Evolutionary conservation across 371 early-diverging fungal genomes (phyloP), one percentile per base, ranked within the genome.

Genomic region (Mucor piriformis): DNA sequence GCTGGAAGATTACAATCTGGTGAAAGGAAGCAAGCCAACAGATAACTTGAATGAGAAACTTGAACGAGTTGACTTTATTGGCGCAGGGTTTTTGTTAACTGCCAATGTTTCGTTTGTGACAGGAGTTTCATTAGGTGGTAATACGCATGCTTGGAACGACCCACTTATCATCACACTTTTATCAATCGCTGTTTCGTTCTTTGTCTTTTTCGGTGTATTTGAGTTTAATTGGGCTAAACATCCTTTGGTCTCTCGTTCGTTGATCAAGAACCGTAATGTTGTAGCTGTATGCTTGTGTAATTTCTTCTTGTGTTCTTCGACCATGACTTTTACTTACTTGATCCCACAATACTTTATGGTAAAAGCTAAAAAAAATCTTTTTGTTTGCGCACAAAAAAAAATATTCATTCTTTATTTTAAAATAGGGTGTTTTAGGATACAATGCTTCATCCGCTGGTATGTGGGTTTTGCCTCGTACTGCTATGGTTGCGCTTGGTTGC

Each of bases 81-180:
- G 93, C 13, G 70, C 83, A 2, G 21, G 66, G 35, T 57, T 75
- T 15, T 69, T 84, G 54, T 63, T 86, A 49, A 68, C 64, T 2
- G 71, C 79, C 52, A 84, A 88, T 15, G 60, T 82, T 12, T 57
- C 79, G 0, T 59, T 91, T 21, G 77, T 87, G 13, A 59, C 86
- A 24, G 81, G 83, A 8, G 69, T 82, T 34, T 69, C 84, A 35
- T 83, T 88, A 72, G 87, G 87, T 48, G 87, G 88, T 2, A 77
- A 77, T 64, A 78, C 81, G 8, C 78, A 72, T 61, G 71, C 73
- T 3, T 85, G 92, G 92, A 56, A 61, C 20, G 78, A 88, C 29
- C 83, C 82, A 3, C 55, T 76, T 50, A 75, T 85, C 33, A 70
- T 88, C 29, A 61, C 73, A 0, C 60, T 87, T 18, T 68, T 88